Percentiles rank a stretch among this genome's conserved stretches.
These are phyloP conservation scores for Mycena capillaripes DNA, from an alignment of 768 basidiomycete species.

Conservation along the genomic window DNA sequence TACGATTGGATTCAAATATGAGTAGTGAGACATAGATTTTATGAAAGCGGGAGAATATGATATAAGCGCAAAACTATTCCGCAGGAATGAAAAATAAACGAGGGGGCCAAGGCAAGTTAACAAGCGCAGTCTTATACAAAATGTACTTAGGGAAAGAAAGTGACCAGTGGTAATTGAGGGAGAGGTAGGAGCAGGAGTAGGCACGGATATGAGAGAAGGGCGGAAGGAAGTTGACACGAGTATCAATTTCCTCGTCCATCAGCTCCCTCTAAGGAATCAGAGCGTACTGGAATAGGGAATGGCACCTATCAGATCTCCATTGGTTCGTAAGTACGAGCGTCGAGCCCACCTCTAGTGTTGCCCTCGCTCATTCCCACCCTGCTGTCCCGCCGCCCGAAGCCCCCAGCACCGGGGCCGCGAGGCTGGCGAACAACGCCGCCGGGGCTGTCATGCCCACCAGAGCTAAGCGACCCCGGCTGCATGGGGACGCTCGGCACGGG, in stretches of 20 bases:
- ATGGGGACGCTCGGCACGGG: constrained; percentile 87
- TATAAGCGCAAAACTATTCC: constrained; percentile 36
- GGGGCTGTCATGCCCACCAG: constrained; percentile 52
- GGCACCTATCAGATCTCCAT: constrained; percentile 78
- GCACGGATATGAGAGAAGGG: constrained; percentile 2
- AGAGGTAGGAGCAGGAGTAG: background rate
- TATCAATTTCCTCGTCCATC: constrained; percentile 53
- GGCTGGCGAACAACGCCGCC: constrained; percentile 86
- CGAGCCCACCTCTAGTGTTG: constrained; percentile 77
- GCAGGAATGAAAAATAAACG: constrained; percentile 35
- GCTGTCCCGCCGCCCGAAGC: constrained; percentile 81
- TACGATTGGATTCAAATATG: constrained; percentile 1
- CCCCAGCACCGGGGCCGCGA: constrained; percentile 82
- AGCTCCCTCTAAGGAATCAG: constrained; percentile 61
- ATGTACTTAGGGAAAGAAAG: constrained; percentile 21
- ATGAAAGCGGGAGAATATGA: constrained; percentile 31
- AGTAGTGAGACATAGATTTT: constrained; percentile 35
- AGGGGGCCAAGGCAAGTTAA: constrained; percentile 26
- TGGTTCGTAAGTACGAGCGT: constrained; percentile 89
- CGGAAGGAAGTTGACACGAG: background rate
- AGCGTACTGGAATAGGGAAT: constrained; percentile 48
- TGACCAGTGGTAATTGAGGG: constrained; percentile 16
- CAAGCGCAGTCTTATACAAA: constrained; percentile 32
- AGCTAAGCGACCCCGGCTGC: constrained; percentile 61
- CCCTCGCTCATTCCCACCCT: constrained; percentile 61